Base-by-base conservation (phyloP, 108 stramenopile species). In the Nitzschia inconspicua region DNA sequence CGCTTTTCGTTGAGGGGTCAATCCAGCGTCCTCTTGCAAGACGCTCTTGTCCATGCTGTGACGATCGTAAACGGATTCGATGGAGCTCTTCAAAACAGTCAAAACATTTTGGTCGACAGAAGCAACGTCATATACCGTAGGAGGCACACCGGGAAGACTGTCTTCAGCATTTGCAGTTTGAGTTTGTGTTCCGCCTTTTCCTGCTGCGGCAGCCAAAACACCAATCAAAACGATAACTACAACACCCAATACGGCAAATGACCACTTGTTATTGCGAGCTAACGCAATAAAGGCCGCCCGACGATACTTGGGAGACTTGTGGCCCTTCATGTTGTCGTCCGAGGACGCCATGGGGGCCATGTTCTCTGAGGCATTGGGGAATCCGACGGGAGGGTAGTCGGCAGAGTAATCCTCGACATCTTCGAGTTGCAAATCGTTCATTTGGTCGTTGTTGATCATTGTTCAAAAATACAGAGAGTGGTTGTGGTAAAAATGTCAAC, bases 351-450 rank as follows among this genome's bases (percentile, higher is more conserved):
- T 22, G 7, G 56, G 54, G 6, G 53, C 54, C 30, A 72, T 63
- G 63, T 72, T 62, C 0, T 24, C 46, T 35, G 57, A 62, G 1
- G 55, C 32, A 23, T 57, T 47, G 4, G 62, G 56, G 41, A 40
- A 72, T 6, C 40, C 50, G 19, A 11, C 43, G 18, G 62, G 31
- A 16, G 70, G 56, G 47, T 72, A 72, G 41, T 72, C 70, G 49
- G 70, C 30, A 0, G 57, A 34, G 49, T 72, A 72, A 37, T 72
- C 70, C 35, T 63, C 70, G 24, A 72, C 70, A 58, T 72, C 70
- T 49, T 72, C 70, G 4, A 70, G 36, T 48, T 70, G 69, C 22
- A 70, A 46, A 29, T 70, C 66, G 2, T 51, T 29, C 27, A 36
- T 36, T 13, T 36, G 34, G 8, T 54, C 35, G 53, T 35, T 2